phyloP scores from a whole-genome alignment of 2,329 filamentous ascomycete species.

The Colletotrichum caudatum region DNA sequence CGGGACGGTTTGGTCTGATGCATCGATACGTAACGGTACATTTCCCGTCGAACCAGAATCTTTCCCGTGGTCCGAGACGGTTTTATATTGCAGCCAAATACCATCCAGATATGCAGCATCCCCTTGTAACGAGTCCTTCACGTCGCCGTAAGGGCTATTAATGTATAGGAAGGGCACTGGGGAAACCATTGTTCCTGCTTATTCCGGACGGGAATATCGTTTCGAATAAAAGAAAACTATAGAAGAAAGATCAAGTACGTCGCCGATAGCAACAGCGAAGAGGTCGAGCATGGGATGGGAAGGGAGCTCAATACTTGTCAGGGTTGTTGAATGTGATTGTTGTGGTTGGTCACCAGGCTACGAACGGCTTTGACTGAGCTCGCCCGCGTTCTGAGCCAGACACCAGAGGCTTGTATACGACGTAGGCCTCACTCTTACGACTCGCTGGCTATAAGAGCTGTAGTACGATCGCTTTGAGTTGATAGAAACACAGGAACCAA shows the following conservation, averaged over 20 bases:
- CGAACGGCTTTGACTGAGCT: constrained; percentile 9
- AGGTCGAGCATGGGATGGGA: neutral
- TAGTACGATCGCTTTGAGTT: neutral
- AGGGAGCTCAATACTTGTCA: constrained; percentile 34
- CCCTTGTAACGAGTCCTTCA: neutral
- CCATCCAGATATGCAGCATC: neutral
- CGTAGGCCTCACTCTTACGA: neutral
- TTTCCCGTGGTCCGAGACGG: neutral
- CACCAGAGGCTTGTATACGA: neutral
- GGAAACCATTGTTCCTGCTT: neutral
- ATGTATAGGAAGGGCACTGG: neutral
- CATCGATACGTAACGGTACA: neutral
- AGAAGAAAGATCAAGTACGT: neutral
- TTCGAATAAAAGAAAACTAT: neutral
- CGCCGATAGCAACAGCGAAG: constrained; percentile 23
- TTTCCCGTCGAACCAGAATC: neutral
- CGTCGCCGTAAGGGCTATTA: constrained; percentile 3
- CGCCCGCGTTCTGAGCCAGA: neutral
- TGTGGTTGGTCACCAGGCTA: neutral
- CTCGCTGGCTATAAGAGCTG: neutral
- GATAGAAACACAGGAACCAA: neutral
- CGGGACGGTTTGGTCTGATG: neutral
- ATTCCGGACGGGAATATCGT: neutral
- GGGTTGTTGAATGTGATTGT: constrained; percentile 5
- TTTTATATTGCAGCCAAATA: neutral